Evolutionary conservation across 2,329 filamentous ascomycete species (phyloP).

Genomic region (Trichoderma lentiforme): DNA sequence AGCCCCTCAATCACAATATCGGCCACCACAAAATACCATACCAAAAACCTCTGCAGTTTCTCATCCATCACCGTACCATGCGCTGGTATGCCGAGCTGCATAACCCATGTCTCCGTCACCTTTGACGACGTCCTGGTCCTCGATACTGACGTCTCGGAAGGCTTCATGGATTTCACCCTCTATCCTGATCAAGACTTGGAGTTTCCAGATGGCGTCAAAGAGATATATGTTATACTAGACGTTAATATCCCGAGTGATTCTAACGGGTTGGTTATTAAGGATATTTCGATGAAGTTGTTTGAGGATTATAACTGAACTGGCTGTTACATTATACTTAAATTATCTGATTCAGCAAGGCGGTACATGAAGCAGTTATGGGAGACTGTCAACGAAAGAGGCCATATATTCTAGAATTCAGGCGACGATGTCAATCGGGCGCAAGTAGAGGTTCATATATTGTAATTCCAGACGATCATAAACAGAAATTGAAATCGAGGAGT

Average conservation of each 20-base stretch:
- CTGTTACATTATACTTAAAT: background rate
- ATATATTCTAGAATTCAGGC: background rate
- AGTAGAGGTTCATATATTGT: background rate
- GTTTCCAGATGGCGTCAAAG: background rate
- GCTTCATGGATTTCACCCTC: background rate
- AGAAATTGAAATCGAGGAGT: background rate
- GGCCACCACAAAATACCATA: background rate
- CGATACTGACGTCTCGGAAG: background rate
- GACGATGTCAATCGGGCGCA: background rate
- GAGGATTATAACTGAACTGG: background rate
- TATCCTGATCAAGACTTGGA: background rate
- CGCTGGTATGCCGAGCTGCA: background rate
- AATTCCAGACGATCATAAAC: background rate
- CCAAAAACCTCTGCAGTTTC: background rate
- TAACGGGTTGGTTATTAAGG: background rate
- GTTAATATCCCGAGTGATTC: background rate
- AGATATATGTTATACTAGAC: background rate
- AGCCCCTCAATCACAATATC: background rate
- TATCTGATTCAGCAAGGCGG: background rate
- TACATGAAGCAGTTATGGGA: background rate
- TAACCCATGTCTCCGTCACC: background rate
- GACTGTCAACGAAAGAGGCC: background rate
- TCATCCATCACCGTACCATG: background rate
- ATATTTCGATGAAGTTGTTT: background rate
- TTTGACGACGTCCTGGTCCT: background rate